Evolutionary conservation across 2,329 filamentous ascomycete species (phyloP), one percentile per base, ranked within the genome.

Genomic region (Botrytis fragariae): DNA sequence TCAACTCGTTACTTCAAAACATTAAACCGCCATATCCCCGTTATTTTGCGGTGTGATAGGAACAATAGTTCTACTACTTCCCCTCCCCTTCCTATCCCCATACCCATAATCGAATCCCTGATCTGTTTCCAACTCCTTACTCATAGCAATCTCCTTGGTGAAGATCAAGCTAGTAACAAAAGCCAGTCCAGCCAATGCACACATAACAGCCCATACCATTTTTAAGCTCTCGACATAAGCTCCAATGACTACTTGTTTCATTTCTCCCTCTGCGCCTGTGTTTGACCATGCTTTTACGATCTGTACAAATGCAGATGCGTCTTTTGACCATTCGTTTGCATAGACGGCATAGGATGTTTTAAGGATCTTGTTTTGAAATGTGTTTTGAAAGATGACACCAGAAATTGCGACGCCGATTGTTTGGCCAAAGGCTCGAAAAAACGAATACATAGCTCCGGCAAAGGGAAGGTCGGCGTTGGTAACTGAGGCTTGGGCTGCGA

Each of bases 321-420:
- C 74, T 39, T 62, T 71, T 10, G 74, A 75, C 75, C 74, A 79
- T 7, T 65, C 45, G 10, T 74, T 64, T 22, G 74, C 76, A 35
- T 71, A 71, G 1, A 39, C 44, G 5, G 62, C 35, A 74, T 78
- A 77, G 22, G 71, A 59, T 1, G 72, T 78, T 18, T 39, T n/a
- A 4, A 74, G 51, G 20, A 79, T 72, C 22, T 78, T 79, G 22
- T 74, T 74, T 62, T 77, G 76, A 39, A 79, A 77, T 64, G 84
- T 83, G 76, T 92, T 93, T 81, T 93, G 90, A 82, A 93, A 92
- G 72, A 92, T 86, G 60, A 90, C 88, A 7, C 91, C 90, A 4
- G 88, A 88, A 64, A 92, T 84, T 10, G 76, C 78, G 7, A 79
- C 75, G 18, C 78, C 77, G 7, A 79, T 65, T 2, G 77, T 77